phyloP scores from a whole-genome alignment of 495 filamentous ascomycete genomes.

The Penicillium paradoxum region DNA sequence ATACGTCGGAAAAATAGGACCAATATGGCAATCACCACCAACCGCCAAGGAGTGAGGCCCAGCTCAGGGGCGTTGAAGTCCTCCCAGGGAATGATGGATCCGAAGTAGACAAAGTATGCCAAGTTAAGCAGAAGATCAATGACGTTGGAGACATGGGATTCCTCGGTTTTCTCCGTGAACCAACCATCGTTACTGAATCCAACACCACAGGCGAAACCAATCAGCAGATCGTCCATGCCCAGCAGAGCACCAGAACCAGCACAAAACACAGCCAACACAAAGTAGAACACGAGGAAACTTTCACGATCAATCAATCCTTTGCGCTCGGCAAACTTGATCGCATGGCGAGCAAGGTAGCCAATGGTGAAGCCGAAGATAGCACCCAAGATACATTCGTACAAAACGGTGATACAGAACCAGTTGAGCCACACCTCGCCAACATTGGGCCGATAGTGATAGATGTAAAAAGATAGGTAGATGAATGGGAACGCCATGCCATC shows the following conservation, averaged over 20 bases:
- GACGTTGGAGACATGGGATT: constrained; percentile 98
- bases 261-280: constrained; percentile 92
- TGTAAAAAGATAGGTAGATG: constrained; percentile 85
- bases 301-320: constrained; percentile 88
- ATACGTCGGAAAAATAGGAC: constrained; percentile 96
- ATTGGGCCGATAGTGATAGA: constrained; percentile 71
- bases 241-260: constrained; percentile 90
- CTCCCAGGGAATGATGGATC: constrained; percentile 93
- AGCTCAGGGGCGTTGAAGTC: constrained; percentile 68
- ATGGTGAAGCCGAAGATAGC: constrained; percentile 83
- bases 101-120: constrained; percentile 96
- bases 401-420: constrained; percentile 85
- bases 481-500: constrained; percentile 99
- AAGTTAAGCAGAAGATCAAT: constrained; percentile 96
- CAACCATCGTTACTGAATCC: constrained; percentile 99
- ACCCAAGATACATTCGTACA: constrained; percentile 96
- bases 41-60: constrained; percentile 77
- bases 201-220: constrained; percentile 91
- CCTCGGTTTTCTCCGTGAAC: constrained; percentile 98
- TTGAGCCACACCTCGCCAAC: constrained; percentile 66
- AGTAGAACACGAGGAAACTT: constrained; percentile 98
- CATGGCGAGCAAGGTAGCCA: constrained; percentile 83
- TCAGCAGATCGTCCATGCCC: constrained; percentile 92
- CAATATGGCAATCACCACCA: constrained; percentile 83
- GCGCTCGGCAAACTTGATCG: constrained; percentile 84